These are phyloP conservation scores for Chytridium lagenaria DNA, from an alignment of 371 early-diverging fungal species.

Conservation along the genomic window DNA sequence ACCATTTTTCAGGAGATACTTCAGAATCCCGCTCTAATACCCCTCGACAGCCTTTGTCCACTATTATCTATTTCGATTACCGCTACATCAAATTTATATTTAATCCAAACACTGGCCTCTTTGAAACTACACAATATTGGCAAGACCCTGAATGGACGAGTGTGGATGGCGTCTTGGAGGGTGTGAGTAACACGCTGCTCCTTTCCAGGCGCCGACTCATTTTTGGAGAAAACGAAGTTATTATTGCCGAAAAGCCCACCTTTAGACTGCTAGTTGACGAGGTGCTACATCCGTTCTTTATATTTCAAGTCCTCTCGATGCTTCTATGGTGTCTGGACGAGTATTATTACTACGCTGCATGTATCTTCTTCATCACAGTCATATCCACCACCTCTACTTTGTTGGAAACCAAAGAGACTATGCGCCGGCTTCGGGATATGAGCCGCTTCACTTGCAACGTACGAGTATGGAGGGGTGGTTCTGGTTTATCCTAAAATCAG, in stretches of 20 bases:
- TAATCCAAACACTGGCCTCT: conserved; percentile 76
- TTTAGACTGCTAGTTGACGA: conserved; percentile 83
- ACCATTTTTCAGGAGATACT: background rate
- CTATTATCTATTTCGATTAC: conserved; percentile 66
- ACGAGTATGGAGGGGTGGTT: conserved; percentile 70
- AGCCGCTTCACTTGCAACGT: conserved; percentile 83
- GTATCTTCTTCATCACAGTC: conserved; percentile 85
- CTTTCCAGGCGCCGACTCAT: conserved; percentile 66
- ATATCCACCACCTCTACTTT: conserved; percentile 81
- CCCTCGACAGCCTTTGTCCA: background rate
- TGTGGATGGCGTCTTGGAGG: conserved; percentile 51
- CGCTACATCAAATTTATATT: conserved; percentile 85
- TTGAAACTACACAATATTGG: conserved; percentile 78
- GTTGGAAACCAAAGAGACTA: conserved; percentile 84
- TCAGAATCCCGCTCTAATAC: background rate
- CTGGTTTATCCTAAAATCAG: conserved; percentile 73
- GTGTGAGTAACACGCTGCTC: conserved; percentile 22
- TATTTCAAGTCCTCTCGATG: conserved; percentile 92
- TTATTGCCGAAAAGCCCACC: conserved; percentile 80
- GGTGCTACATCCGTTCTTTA: conserved; percentile 91
- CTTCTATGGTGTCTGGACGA: conserved; percentile 91
- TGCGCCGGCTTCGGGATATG: conserved; percentile 84
- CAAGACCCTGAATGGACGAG: conserved; percentile 74
- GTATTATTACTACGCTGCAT: conserved; percentile 94
- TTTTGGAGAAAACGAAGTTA: conserved; percentile 87